A percentile compares a stretch with the other conserved stretches of the same genome.
These are phyloP conservation scores for Apiospora rasikravindrae DNA, from an alignment of 2,329 filamentous ascomycete species.

Conservation along the genomic window DNA sequence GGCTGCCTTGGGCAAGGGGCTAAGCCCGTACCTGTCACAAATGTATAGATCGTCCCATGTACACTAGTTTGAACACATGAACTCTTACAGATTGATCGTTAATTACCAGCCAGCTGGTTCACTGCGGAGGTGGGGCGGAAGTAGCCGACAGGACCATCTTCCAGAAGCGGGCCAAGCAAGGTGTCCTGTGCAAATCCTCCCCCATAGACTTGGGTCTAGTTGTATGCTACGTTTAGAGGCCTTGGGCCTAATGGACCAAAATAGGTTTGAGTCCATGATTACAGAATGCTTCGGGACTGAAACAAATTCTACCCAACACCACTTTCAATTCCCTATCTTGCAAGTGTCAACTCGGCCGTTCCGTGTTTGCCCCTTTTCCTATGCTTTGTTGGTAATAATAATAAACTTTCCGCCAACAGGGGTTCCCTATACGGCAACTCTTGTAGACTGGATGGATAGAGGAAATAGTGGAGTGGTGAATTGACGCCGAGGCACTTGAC, in stretches of 20 bases:
- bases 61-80: not conserved
- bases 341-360: not conserved
- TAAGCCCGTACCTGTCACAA: not conserved
- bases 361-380: not conserved
- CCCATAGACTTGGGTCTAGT: not conserved
- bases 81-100: not conserved
- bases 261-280: too few relatives aligned
- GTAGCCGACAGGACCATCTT: not conserved
- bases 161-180: not conserved
- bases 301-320: too few relatives aligned
- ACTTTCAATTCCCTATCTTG: not conserved
- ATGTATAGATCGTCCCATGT: not conserved
- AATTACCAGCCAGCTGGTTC: not conserved
- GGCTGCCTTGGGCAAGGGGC: not conserved
- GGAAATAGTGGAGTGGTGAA: not conserved
- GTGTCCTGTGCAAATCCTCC: not conserved
- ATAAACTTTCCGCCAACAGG: not conserved
- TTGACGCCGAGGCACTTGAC: not conserved
- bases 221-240: not conserved
- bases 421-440: not conserved
- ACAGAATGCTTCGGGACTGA: not conserved
- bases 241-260: not conserved
- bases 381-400: not conserved
- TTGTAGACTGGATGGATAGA: not conserved
- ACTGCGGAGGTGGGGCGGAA: not conserved